Evolutionary conservation across 371 early-diverging fungal species (phyloP).

Genomic region (Apophysomyces elegans): DNA sequence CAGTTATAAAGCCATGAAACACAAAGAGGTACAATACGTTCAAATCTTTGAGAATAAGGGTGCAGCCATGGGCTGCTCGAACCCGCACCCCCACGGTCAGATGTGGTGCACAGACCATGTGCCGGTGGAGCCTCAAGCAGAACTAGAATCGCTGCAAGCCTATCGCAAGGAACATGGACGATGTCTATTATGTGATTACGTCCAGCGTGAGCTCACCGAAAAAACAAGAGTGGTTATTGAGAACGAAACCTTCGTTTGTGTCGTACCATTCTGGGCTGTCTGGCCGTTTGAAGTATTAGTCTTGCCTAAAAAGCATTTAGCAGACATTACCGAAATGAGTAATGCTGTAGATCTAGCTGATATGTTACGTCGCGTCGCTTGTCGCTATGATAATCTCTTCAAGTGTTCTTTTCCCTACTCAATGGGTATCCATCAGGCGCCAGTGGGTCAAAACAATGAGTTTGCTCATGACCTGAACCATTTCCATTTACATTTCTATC

Average conservation of each 20-base stretch:
- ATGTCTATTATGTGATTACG: constrained; percentile 86
- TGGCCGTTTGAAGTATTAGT: constrained; percentile 97
- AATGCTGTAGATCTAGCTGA: constrained; percentile 68
- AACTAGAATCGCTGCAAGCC: constrained; percentile 69
- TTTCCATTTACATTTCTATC: constrained; percentile 94
- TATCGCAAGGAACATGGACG: constrained; percentile 40
- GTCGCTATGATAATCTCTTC: constrained; percentile 92
- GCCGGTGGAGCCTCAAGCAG: constrained; percentile 78
- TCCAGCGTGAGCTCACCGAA: constrained; percentile 64
- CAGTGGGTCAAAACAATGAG: constrained; percentile 54
- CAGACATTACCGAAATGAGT: constrained; percentile 46
- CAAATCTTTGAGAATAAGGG: constrained; percentile 98
- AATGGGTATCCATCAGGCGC: constrained; percentile 92
- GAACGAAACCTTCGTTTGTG: constrained; percentile 77
- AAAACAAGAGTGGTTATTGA: constrained; percentile 75
- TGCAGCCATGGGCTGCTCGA: constrained; percentile 94
- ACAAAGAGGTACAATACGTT: constrained; percentile 68
- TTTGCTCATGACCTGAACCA: constrained; percentile 52
- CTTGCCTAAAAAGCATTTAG: constrained; percentile 70
- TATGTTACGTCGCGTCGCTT: constrained; percentile 72
- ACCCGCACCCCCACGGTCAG: constrained; percentile 93
- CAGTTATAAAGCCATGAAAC: constrained; percentile 54
- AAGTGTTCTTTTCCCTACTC: constrained; percentile 93
- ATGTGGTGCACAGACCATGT: constrained; percentile 89
- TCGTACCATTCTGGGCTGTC: constrained; percentile 95